Evolutionary conservation across 1,139 yeast species (phyloP).

Genomic region (Debaryomyces singareniensis): DNA sequence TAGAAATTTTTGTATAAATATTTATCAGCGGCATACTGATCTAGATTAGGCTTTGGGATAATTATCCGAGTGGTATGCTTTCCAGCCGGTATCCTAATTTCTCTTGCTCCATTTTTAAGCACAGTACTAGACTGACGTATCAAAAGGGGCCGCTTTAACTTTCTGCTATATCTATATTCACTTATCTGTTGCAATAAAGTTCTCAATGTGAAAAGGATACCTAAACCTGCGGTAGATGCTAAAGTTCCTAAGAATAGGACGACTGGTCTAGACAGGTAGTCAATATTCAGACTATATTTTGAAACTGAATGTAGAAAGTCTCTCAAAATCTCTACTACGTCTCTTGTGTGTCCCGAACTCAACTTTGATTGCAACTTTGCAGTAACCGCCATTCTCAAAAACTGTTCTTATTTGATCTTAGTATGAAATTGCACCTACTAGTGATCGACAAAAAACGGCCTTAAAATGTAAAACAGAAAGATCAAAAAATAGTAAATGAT

Average conservation of each 20-base stretch:
- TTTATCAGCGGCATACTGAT: slow-evolving; percentile 64
- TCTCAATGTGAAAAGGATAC: slow-evolving; percentile 28
- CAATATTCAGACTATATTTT: slow-evolving; percentile 34
- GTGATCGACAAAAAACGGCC: too few relatives aligned
- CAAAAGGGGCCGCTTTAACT: slow-evolving; percentile 29
- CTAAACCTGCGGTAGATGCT: slow-evolving; percentile 39
- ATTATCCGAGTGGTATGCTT: slow-evolving; percentile 38
- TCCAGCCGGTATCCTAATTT: slow-evolving; percentile 49
- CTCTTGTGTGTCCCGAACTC: slow-evolving; percentile 28
- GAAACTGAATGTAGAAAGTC: slow-evolving; percentile 33
- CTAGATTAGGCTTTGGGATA: slow-evolving; percentile 54
- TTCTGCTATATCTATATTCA: slow-evolving; percentile 22
- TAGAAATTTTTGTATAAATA: slow-evolving; percentile 51
- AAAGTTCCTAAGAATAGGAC: slow-evolving; percentile 37
- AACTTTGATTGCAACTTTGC: too few relatives aligned
- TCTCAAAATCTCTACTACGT: slow-evolving; percentile 27
- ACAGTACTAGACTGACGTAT: slow-evolving; percentile 39
- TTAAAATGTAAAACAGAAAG: too few relatives aligned
- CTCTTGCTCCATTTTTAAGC: slow-evolving; percentile 50
- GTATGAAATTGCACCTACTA: too few relatives aligned
- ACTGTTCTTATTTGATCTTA: too few relatives aligned
- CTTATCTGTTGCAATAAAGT: slow-evolving; percentile 25
- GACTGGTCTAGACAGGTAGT: slow-evolving; percentile 42
- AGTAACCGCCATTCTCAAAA: too few relatives aligned
- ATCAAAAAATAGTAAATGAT: too few relatives aligned